Conservation (phyloP, 148 eudicot species). For the Fagopyrum tataricum region DNA sequence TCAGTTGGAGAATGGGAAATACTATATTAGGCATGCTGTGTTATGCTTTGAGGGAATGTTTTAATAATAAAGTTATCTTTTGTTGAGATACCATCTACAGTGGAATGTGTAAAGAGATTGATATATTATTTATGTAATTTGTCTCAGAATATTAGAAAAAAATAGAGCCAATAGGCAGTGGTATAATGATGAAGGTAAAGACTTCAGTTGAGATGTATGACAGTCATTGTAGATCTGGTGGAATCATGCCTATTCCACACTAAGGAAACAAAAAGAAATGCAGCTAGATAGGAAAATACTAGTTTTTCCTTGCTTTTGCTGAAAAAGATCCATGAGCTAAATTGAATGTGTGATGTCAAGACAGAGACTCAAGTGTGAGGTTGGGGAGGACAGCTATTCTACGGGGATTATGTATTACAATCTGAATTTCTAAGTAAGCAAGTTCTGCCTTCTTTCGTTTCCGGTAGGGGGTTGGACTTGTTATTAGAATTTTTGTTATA, state of each 20-base stretch:
- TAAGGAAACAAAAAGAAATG: not conserved
- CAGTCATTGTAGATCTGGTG: no score
- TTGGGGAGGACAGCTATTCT: not conserved
- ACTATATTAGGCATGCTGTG: not conserved
- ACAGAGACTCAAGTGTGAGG: not conserved
- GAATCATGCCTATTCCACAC: no score
- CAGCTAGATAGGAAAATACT: no score
- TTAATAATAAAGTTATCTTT: not conserved
- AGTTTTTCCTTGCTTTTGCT: no score
- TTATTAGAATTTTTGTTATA: no score
- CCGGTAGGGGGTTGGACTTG: not conserved
- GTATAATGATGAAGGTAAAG: not conserved
- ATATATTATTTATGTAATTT: not conserved
- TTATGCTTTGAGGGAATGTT: not conserved
- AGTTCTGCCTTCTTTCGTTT: not conserved
- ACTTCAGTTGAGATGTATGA: not conserved
- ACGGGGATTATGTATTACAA: not conserved
- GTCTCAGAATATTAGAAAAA: not conserved
- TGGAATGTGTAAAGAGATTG: not conserved
- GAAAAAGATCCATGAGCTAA: no score
- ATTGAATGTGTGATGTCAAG: no score
- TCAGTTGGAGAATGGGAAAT: not conserved
- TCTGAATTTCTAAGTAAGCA: not conserved
- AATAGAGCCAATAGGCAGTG: not conserved
- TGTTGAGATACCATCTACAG: not conserved